Evolutionary conservation across 2,329 filamentous ascomycete species (phyloP).

Genomic region (Cladophialophora bantiana): DNA sequence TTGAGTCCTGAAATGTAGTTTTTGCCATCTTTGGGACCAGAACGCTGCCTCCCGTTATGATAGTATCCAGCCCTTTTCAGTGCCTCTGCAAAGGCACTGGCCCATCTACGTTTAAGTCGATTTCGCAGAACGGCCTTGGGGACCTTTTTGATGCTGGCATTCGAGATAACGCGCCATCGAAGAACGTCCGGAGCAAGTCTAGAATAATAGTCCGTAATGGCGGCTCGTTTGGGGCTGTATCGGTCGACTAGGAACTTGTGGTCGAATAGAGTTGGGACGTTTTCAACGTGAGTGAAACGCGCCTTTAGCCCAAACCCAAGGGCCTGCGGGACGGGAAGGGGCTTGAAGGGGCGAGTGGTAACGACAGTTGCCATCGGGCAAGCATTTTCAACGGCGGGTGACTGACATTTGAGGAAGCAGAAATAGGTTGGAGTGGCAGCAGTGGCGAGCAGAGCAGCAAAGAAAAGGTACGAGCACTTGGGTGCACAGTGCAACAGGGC

Average conservation of each 20-base stretch:
- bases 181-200: slow-evolving; percentile 52
- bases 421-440: not conserved
- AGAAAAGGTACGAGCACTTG: not conserved
- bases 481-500: not conserved
- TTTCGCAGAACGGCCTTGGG: slow-evolving; percentile 57
- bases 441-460: not conserved
- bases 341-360: slow-evolving; percentile 16
- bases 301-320: slow-evolving; percentile 24
- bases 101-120: slow-evolving; percentile 52
- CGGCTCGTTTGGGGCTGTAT: slow-evolving; percentile 46
- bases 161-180: slow-evolving; percentile 55
- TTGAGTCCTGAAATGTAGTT: slow-evolving; percentile 38
- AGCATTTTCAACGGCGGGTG: not conserved
- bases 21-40: slow-evolving; percentile 30
- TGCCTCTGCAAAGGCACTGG: slow-evolving; percentile 54
- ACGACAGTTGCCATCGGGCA: slow-evolving; percentile 5
- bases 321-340: slow-evolving; percentile 16
- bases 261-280: slow-evolving; percentile 40
- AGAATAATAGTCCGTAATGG: slow-evolving; percentile 45
- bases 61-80: slow-evolving; percentile 55
- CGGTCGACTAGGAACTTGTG: slow-evolving; percentile 41
- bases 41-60: slow-evolving; percentile 14
- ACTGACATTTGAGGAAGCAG: not conserved
- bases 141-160: slow-evolving; percentile 39
- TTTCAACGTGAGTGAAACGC: slow-evolving; percentile 18